phyloP scores from a whole-genome alignment of 345 rosid genomes.

The Populus tremula region DNA sequence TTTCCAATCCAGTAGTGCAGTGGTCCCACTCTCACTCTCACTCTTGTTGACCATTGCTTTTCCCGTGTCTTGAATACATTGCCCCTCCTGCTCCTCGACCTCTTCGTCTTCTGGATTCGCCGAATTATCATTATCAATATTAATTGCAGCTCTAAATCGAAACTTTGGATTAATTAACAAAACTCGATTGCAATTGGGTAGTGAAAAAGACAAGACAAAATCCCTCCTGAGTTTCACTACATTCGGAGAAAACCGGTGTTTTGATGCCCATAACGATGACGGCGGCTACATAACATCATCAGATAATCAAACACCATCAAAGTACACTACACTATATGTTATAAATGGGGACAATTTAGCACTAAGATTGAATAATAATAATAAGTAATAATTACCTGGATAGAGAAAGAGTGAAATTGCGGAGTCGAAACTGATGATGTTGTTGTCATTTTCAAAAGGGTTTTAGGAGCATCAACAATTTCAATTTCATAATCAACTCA shows the following conservation, averaged over 20 bases:
- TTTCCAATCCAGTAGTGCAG: not conserved
- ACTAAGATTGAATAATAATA: not conserved
- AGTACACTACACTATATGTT: not conserved
- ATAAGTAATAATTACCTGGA: constrained; percentile 10
- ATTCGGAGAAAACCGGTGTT: constrained; percentile 35
- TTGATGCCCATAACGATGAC: constrained; percentile 31
- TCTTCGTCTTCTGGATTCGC: constrained; percentile 31
- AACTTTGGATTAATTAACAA: constrained; percentile 7
- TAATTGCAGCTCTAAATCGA: constrained; percentile 30
- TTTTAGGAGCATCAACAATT: not conserved
- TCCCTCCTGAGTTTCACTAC: constrained; percentile 23
- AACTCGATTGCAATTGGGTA: constrained; percentile 1
- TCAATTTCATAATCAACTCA: not conserved
- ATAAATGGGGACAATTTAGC: not conserved
- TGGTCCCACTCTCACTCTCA: not conserved
- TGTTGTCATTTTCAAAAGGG: not conserved
- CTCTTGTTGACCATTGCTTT: not conserved
- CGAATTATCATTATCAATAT: constrained; percentile 29
- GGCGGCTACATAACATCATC: constrained; percentile 27
- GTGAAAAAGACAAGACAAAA: constrained; percentile 20
- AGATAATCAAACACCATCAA: not conserved
- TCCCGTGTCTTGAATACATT: constrained; percentile 20
- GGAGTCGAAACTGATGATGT: constrained; percentile 1
- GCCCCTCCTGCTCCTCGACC: not conserved
- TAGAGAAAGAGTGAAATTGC: constrained; percentile 9